Conservation (phyloP, 306 rosid genomes). For the Ormosia emarginata region DNA sequence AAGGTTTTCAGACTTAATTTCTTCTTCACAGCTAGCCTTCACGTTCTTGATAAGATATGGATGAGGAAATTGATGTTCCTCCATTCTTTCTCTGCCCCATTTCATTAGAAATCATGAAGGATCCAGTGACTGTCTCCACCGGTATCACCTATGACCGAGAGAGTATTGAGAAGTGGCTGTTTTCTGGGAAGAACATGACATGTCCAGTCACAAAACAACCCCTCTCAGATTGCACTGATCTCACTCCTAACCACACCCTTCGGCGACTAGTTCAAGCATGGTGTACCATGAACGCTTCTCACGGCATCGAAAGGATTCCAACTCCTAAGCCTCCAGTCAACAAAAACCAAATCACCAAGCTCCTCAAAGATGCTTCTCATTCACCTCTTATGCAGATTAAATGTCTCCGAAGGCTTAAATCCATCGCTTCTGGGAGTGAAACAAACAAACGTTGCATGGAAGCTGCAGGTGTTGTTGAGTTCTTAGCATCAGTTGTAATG, state of each 20-base stretch:
- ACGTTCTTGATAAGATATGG: not conserved
- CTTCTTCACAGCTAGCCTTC: not conserved
- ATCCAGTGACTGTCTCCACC: conserved; percentile 67
- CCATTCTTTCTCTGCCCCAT: conserved; percentile 72
- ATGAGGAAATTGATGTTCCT: conserved; percentile 75
- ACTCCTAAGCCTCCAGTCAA: conserved; percentile 74
- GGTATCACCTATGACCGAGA: conserved; percentile 90
- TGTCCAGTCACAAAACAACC: conserved; percentile 70
- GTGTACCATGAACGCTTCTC: conserved; percentile 83
- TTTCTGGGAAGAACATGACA: conserved; percentile 41
- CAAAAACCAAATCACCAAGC: conserved; percentile 51
- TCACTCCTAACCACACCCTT: conserved; percentile 87
- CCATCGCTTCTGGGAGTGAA: conserved; percentile 67
- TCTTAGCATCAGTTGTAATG: conserved; percentile 44
- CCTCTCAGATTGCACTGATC: conserved; percentile 44
- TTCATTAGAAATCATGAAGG: conserved; percentile 84
- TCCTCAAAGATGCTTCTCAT: conserved; percentile 50
- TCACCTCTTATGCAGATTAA: conserved; percentile 31
- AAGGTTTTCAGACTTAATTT: not conserved
- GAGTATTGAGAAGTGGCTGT: conserved; percentile 81
- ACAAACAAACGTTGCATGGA: conserved; percentile 61
- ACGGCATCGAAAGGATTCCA: conserved; percentile 77
- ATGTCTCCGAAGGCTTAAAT: conserved; percentile 47
- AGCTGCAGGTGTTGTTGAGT: conserved; percentile 65
- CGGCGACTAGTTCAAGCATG: conserved; percentile 81